A percentile compares a stretch with the other conserved stretches of the same genome.
phyloP scores from a whole-genome alignment of 176 grass and related monocot species.

The Alopecurus myosuroides region DNA sequence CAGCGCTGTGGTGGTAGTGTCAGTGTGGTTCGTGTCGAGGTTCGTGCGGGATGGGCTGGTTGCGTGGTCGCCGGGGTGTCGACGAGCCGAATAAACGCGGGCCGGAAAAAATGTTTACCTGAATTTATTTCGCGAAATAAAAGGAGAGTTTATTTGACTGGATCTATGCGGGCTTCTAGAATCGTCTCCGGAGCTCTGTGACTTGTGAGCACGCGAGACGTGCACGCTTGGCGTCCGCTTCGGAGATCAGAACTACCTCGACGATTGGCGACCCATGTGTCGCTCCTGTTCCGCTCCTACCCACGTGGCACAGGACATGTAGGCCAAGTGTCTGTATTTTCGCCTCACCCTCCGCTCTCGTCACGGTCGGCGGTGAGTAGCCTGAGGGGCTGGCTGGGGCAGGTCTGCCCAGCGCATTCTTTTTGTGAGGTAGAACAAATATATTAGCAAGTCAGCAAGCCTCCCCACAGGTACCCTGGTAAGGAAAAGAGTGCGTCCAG shows the following conservation, averaged over 20 bases:
- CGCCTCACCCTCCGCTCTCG: no score
- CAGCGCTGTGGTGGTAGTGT: not conserved
- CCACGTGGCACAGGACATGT: not conserved
- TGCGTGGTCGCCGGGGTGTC: conserved; percentile 7
- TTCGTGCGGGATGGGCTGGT: not conserved
- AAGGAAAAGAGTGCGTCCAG: no score
- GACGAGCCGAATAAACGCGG: not conserved
- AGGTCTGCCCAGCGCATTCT: no score
- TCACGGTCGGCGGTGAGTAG: no score
- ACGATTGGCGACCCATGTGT: not conserved
- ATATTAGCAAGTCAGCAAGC: no score
- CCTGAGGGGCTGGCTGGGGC: no score
- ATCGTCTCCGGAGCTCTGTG: not conserved
- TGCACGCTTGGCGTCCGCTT: not conserved
- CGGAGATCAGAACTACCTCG: not conserved
- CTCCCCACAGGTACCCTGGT: no score
- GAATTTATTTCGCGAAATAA: not conserved
- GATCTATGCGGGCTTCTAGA: not conserved
- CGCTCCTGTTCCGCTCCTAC: not conserved
- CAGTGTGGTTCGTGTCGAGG: no score
- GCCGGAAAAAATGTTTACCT: not conserved
- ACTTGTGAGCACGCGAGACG: not conserved
- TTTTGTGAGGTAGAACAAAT: no score
- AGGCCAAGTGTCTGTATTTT: no score
- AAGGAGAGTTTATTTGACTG: not conserved